phyloP scores from a whole-genome alignment of 768 basidiomycete genomes.

The Kwoniella newhampshirensis region DNA sequence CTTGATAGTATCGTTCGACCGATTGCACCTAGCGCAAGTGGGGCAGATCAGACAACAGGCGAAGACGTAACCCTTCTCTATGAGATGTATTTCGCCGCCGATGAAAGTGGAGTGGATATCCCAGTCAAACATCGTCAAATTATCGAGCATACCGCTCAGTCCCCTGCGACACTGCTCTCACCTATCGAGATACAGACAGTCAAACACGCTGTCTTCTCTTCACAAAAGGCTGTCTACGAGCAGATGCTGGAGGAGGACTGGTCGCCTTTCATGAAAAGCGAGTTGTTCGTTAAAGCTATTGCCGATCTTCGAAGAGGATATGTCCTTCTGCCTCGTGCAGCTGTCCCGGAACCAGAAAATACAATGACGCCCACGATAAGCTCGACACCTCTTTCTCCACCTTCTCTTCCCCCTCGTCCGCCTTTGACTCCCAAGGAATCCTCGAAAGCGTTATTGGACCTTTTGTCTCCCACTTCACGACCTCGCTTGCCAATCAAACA shows the following conservation, averaged over 20 bases:
- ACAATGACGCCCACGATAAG: neutral
- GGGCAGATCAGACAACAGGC: slow-evolving; percentile 60
- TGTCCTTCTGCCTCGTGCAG: slow-evolving; percentile 5
- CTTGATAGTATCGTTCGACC: slow-evolving; percentile 56
- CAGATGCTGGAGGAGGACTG: slow-evolving; percentile 87
- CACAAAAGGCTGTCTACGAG: slow-evolving; percentile 80
- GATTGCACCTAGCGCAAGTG: slow-evolving; percentile 62
- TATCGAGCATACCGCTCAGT: slow-evolving; percentile 60
- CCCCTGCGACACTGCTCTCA: slow-evolving; percentile 44
- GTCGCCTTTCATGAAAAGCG: slow-evolving; percentile 79
- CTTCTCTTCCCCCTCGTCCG: slow-evolving; percentile 1
- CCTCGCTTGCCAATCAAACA: slow-evolving; percentile 8
- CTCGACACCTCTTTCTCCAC: neutral
- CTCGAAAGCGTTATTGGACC: slow-evolving; percentile 5
- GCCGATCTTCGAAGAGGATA: slow-evolving; percentile 55
- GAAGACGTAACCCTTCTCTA: slow-evolving; percentile 90
- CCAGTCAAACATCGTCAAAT: slow-evolving; percentile 68
- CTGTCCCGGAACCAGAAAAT: neutral
- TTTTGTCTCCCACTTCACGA: slow-evolving; percentile 9
- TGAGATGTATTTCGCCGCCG: slow-evolving; percentile 74
- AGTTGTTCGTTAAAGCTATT: slow-evolving; percentile 87
- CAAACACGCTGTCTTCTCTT: slow-evolving; percentile 68
- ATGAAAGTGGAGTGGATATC: slow-evolving; percentile 59
- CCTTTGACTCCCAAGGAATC: slow-evolving; percentile 11
- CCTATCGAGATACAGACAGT: slow-evolving; percentile 64